These are phyloP conservation scores for Zygosaccharomyces sapae DNA, from an alignment of 1,139 yeast species.

Conservation along the genomic window DNA sequence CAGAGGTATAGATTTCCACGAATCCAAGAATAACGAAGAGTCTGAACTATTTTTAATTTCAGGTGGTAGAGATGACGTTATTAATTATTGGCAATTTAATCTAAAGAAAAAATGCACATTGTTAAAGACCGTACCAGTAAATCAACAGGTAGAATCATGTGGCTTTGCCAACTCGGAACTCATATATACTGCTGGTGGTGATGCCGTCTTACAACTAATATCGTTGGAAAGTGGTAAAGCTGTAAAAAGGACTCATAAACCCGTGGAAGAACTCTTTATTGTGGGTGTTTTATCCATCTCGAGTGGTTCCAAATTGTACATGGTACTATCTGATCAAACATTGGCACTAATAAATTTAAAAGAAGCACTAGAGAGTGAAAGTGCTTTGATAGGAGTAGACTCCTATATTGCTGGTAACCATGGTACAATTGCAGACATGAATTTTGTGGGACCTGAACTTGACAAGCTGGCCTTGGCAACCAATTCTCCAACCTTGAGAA, in stretches of 20 bases:
- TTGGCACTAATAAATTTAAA: slow-evolving; percentile 50
- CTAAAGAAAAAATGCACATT: slow-evolving; percentile 51
- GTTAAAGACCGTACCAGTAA: slow-evolving; percentile 62
- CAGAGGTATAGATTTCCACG: slow-evolving; percentile 70
- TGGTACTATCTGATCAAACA: slow-evolving; percentile 80
- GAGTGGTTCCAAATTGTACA: slow-evolving; percentile 34
- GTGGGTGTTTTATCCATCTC: slow-evolving; percentile 49
- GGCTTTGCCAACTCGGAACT: slow-evolving; percentile 53
- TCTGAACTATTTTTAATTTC: slow-evolving; percentile 58
- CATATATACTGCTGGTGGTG: slow-evolving; percentile 79
- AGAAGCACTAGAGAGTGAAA: slow-evolving; percentile 29
- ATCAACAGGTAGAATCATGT: slow-evolving; percentile 75
- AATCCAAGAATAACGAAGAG: slow-evolving; percentile 14
- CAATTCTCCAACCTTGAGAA: slow-evolving; percentile 84
- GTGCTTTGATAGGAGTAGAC: slow-evolving; percentile 42
- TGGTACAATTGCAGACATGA: slow-evolving; percentile 89
- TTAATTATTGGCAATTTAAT: slow-evolving; percentile 49
- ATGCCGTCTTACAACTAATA: slow-evolving; percentile 63
- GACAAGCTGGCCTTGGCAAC: slow-evolving; percentile 76
- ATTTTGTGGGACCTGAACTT: slow-evolving; percentile 63
- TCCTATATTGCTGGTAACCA: slow-evolving; percentile 84
- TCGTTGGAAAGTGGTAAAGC: slow-evolving; percentile 41
- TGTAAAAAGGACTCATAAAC: slow-evolving; percentile 47
- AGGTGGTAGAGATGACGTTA: slow-evolving; percentile 86
- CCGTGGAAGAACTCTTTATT: slow-evolving; percentile 66